Conservation (phyloP, 2,329 filamentous ascomycete species). For the Diaporthe velutina region DNA sequence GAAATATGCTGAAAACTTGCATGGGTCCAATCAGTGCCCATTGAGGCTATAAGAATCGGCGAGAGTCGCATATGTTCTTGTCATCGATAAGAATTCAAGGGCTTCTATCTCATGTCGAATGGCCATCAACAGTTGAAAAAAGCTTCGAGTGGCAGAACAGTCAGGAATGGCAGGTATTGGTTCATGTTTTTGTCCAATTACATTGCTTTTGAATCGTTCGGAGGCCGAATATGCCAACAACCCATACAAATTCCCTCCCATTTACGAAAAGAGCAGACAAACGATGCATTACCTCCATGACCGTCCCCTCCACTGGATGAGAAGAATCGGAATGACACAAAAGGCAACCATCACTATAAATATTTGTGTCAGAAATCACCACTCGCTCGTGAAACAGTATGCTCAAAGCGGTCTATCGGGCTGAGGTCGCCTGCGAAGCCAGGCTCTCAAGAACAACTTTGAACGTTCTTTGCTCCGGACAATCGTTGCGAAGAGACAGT, state of each 20-base stretch:
- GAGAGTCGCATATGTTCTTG: too few relatives aligned
- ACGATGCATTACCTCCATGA: slow-evolving; percentile 22
- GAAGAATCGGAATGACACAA: slow-evolving; percentile 39
- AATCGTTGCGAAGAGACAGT: background rate
- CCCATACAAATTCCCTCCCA: background rate
- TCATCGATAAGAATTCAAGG: too few relatives aligned
- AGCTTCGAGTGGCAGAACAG: too few relatives aligned
- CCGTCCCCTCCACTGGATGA: slow-evolving; percentile 41
- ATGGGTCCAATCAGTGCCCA: too few relatives aligned
- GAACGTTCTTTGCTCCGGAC: background rate
- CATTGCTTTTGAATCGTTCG: too few relatives aligned
- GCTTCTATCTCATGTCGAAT: too few relatives aligned
- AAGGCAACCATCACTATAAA: slow-evolving; percentile 47
- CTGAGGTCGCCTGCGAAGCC: background rate
- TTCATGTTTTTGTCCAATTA: too few relatives aligned
- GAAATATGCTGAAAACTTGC: too few relatives aligned
- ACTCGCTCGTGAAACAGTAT: background rate
- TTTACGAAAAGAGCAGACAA: background rate
- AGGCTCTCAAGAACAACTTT: background rate
- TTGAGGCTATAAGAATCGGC: too few relatives aligned
- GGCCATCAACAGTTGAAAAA: too few relatives aligned
- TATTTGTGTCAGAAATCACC: background rate
- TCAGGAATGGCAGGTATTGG: too few relatives aligned
- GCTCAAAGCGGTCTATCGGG: too few relatives aligned
- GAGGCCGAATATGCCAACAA: background rate